Percentiles rank a stretch among this genome's conserved stretches.
These are phyloP conservation scores for Teunomyces cretensis DNA, from an alignment of 805 yeast genomes.

Conservation along the genomic window DNA sequence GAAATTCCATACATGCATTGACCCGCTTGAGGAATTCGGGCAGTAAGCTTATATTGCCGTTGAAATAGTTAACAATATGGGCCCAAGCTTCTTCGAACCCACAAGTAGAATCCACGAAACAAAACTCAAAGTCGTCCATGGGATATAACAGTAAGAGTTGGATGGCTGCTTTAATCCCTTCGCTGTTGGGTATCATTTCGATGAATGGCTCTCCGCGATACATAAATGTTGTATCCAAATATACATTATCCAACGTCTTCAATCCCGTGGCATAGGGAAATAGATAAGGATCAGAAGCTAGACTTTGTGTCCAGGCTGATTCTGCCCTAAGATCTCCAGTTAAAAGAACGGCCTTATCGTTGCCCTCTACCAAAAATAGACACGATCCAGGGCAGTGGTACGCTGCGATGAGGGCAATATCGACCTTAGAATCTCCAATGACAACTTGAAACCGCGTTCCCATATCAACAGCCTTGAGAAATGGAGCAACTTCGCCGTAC, in stretches of 20 bases:
- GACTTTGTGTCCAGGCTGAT: slow-evolving; percentile 45
- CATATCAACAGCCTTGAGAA: slow-evolving; percentile 17
- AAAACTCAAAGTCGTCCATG: slow-evolving; percentile 35
- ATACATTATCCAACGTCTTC: slow-evolving; percentile 42
- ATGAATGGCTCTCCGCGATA: slow-evolving; percentile 50
- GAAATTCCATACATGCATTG: not conserved
- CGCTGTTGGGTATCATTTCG: slow-evolving; percentile 40
- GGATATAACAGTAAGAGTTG: slow-evolving; percentile 45
- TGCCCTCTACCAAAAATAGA: slow-evolving; percentile 49
- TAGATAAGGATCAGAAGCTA: slow-evolving; percentile 39
- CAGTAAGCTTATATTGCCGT: slow-evolving; percentile 12
- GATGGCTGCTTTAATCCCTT: slow-evolving; percentile 38
- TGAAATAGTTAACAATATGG: slow-evolving; percentile 25
- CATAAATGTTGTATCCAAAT: slow-evolving; percentile 56
- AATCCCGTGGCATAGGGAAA: slow-evolving; percentile 40
- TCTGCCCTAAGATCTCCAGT: slow-evolving; percentile 65
- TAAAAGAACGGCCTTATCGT: slow-evolving; percentile 36
- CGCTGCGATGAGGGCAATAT: slow-evolving; percentile 45
- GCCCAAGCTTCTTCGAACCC: slow-evolving; percentile 60
- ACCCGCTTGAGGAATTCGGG: slow-evolving; percentile 4
- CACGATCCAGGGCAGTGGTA: slow-evolving; percentile 63
- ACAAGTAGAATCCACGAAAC: slow-evolving; percentile 37
- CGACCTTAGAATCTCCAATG: slow-evolving; percentile 18
- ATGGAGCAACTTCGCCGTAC: slow-evolving; percentile 17
- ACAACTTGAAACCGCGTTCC: slow-evolving; percentile 10